A percentile compares a stretch with the other conserved stretches of the same genome.
Conservation (phyloP, 352 stramenopile species). For the Phytophthora pini region DNA sequence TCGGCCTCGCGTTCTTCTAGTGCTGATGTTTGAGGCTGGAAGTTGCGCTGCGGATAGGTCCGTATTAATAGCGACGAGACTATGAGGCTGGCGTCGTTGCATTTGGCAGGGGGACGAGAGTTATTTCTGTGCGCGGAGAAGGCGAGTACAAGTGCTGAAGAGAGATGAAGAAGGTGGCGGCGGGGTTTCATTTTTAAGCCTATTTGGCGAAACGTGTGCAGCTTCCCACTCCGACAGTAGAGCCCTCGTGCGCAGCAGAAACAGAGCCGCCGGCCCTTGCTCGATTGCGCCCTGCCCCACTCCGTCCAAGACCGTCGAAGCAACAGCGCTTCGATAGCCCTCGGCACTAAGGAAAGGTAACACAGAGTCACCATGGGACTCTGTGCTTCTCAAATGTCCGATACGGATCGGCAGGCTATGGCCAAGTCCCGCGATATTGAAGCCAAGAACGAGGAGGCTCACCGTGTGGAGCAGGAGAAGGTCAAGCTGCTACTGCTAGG, state of each 20-base stretch:
- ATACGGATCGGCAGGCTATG: constrained; percentile 67
- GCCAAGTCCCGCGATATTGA: constrained; percentile 81
- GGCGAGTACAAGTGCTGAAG: constrained; percentile 4
- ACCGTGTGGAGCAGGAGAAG: constrained; percentile 88
- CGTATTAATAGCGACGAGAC: constrained; percentile 40
- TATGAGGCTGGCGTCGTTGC: constrained; percentile 28
- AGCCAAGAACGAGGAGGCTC: constrained; percentile 80
- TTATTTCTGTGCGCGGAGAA: constrained; percentile 43
- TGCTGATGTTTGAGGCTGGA: background rate
- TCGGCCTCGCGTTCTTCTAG: constrained; percentile 18
- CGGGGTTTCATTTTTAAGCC: constrained; percentile 76
- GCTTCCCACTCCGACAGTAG: constrained; percentile 40
- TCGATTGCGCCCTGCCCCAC: constrained; percentile 25
- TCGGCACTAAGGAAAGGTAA: constrained; percentile 26
- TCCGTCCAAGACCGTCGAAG: constrained; percentile 30
- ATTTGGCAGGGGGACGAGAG: constrained; percentile 21
- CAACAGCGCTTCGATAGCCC: constrained; percentile 24
- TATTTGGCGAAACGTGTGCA: constrained; percentile 54
- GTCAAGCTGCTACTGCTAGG: constrained; percentile 96
- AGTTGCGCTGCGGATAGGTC: constrained; percentile 5
- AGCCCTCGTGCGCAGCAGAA: constrained; percentile 40
- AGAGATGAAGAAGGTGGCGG: constrained; percentile 19
- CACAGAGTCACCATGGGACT: constrained; percentile 61
- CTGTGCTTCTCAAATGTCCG: constrained; percentile 66
- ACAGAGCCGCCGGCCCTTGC: constrained; percentile 27